Percentiles rank a stretch among this genome's conserved stretches.
phyloP scores from a whole-genome alignment of 176 grass and related monocot species.

The Rhipidocladum racemiflorum region DNA sequence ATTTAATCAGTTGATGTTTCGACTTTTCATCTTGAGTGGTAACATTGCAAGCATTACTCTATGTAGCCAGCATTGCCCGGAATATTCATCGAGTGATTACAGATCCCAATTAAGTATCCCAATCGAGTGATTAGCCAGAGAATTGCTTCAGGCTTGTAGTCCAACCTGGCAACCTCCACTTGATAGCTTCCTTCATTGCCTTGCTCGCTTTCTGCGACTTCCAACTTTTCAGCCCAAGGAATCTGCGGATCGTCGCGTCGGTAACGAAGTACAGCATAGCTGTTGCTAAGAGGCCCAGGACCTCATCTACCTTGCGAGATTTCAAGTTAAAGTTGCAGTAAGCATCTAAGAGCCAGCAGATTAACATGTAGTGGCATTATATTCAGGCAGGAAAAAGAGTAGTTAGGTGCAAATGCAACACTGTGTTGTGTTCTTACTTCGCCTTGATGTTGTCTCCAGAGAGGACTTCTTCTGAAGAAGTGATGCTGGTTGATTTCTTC shows the following conservation, averaged over 20 bases:
- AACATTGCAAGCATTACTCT: neutral
- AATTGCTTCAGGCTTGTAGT: neutral
- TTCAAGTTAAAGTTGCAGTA: neutral
- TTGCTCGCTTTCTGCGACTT: neutral
- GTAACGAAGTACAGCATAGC: neutral
- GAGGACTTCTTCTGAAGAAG: too few species aligned
- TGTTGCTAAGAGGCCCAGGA: neutral
- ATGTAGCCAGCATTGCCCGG: neutral
- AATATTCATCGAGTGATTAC: too few species aligned
- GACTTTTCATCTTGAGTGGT: neutral
- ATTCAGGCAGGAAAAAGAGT: neutral
- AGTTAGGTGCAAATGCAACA: neutral
- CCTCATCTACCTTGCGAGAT: neutral
- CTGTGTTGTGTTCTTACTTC: too few species aligned
- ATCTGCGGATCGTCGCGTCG: neutral
- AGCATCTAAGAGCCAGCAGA: neutral
- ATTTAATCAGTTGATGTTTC: neutral
- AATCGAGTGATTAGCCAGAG: too few species aligned
- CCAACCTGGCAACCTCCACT: neutral
- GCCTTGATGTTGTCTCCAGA: too few species aligned
- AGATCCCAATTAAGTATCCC: too few species aligned
- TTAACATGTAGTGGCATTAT: neutral
- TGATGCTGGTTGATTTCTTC: too few species aligned
- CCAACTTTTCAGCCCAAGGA: neutral
- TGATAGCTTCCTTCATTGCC: neutral